Conservation (phyloP, 2,329 filamentous ascomycete genomes). For the Pseudogymnoascus pannorum region DNA sequence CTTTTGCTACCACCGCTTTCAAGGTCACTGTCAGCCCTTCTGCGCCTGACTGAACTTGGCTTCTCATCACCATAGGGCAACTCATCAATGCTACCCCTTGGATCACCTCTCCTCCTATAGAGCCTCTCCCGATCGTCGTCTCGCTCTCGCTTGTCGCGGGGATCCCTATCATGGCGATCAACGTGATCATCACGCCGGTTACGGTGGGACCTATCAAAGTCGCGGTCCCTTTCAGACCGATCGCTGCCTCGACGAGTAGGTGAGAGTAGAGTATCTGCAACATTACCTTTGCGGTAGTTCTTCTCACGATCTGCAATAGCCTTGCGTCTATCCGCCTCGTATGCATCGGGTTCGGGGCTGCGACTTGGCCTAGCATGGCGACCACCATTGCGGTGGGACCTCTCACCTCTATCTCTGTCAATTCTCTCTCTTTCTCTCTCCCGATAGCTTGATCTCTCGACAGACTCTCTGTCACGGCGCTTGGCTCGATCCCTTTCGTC, state of each 20-base stretch:
- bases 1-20: slow-evolving; percentile 52
- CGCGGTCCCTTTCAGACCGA: slow-evolving; percentile 38
- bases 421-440: slow-evolving; percentile 48
- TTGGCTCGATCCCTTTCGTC: slow-evolving; percentile 63
- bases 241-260: slow-evolving; percentile 25
- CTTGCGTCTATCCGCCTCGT: slow-evolving; percentile 90
- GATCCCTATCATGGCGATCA: slow-evolving; percentile 57
- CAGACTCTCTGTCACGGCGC: slow-evolving; percentile 50
- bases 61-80: slow-evolving; percentile 81
- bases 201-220: slow-evolving; percentile 34
- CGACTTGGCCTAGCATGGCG: slow-evolving; percentile 62
- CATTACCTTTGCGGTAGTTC: slow-evolving; percentile 76
- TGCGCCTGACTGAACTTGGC: slow-evolving; percentile 59
- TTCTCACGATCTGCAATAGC: slow-evolving; percentile 91
- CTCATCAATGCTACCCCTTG: slow-evolving; percentile 73
- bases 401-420: slow-evolving; percentile 51
- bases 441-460: slow-evolving; percentile 33
- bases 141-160: slow-evolving; percentile 72
- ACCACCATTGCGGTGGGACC: slow-evolving; percentile 52
- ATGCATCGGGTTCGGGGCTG: slow-evolving; percentile 85
- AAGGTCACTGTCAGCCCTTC: slow-evolving; percentile 71
- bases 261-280: slow-evolving; percentile 55
- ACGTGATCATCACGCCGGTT: slow-evolving; percentile 53
- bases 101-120: slow-evolving; percentile 73
- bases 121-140: slow-evolving; percentile 85